These are phyloP conservation scores for Stentor coeruleus DNA, from an alignment of 73 alveolate genomes.

Conservation along the genomic window DNA sequence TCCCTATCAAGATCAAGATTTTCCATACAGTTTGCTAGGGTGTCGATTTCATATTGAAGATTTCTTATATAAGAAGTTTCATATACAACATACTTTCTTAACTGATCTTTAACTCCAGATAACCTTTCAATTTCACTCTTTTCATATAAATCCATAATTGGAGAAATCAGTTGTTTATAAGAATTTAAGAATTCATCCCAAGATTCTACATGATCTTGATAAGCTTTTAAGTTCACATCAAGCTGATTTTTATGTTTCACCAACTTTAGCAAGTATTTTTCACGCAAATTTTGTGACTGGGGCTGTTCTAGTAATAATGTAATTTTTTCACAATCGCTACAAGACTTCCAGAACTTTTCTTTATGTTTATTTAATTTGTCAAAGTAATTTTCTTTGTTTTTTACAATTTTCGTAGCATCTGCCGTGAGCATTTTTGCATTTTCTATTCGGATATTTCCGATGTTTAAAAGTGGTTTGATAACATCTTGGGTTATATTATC, in stretches of 20 bases:
- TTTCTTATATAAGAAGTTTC: slow-evolving; percentile 28
- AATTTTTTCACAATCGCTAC: slow-evolving; percentile 4
- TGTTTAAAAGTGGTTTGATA: slow-evolving; percentile 2
- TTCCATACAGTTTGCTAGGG: slow-evolving; percentile 26
- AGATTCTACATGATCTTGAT: not conserved
- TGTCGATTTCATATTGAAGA: slow-evolving; percentile 30
- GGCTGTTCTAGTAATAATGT: slow-evolving; percentile 12
- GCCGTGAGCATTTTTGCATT: not conserved
- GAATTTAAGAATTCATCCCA: not conserved
- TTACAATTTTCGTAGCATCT: slow-evolving; percentile 12
- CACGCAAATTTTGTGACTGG: not conserved
- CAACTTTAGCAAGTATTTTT: not conserved
- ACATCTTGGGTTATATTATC: slow-evolving; percentile 5
- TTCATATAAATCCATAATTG: not conserved
- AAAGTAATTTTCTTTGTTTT: not conserved
- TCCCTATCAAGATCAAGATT: not conserved
- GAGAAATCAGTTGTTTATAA: not conserved
- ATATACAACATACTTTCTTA: slow-evolving; percentile 21
- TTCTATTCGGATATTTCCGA: not conserved
- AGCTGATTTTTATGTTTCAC: not conserved
- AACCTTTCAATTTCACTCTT: not conserved
- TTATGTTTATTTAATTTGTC: not conserved
- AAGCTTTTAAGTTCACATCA: not conserved
- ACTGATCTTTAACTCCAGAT: not conserved
- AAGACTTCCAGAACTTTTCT: not conserved